Base-by-base conservation (phyloP, 176 grass and related monocot species). In the Carex kokanica region DNA sequence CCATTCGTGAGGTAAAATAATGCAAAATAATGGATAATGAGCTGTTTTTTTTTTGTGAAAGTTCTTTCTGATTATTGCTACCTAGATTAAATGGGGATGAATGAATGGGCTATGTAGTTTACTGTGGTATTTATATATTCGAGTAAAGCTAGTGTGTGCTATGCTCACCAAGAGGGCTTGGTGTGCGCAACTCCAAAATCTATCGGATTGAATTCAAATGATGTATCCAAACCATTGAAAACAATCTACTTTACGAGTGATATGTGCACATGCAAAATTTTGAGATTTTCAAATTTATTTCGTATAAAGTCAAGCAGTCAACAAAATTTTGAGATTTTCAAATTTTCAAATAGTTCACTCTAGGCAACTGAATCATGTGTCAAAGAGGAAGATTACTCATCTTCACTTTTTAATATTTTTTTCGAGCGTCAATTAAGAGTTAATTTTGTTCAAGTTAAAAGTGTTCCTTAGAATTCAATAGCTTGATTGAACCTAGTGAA, bases 1-100 rank as follows among this genome's bases (percentile, higher is more conserved):
- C 94, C 14, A 94, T 97, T 79, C 90, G 94, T 81, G 94, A 97
- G 94, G 92, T 97, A 90, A 41, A 40, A 21, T 72, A 5, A 49
- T 83, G 18, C 94, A 90, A 41, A 38, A 21, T 72, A 5, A 49
- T 83, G 18, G 32, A 60, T 40, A 80, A 13, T 11, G 25, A 60
- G 16, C 18, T 60, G 56, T 60, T 40, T 36, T 79, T 32, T 79
- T 32, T 17, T 79, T 25, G 52, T 79, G 25, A 60, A 60, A 52
- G 16, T 29, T 55, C 13, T 32, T 79, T 9, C 29, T 77, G 27
- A 32, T 60, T 49, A 51, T 49, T 79, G 53, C 32, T 69, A 18
- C 40, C 65, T 18, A 41, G n/a, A 21, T 57, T 79, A 79, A 60
- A 36, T 60, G 38, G 40, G 14, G 77, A 40, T 20, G 34, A 74